Evolutionary conservation across 345 rosid genomes (phyloP), one percentile per base, ranked within the genome.

Genomic region (Nephelium lappaceum): DNA sequence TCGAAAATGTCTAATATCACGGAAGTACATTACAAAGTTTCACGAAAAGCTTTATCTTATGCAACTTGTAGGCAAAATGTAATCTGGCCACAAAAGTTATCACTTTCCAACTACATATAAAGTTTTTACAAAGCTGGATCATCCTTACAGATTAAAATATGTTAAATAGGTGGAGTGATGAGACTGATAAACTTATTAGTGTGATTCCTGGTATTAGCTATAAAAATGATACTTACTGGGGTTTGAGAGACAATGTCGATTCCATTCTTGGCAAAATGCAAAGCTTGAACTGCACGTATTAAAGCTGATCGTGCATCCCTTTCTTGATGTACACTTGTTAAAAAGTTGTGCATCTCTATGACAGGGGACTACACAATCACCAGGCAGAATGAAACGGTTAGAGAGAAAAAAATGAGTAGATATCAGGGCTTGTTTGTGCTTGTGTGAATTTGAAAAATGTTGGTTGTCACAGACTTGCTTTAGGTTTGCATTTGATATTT

Each of bases 271-370:
- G 81, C 81, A 67, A 36, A 81, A 75, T 81, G 65, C 47, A 89
- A 49, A 39, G 83, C 83, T 81, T 86, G 91, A 47, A 87, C 81
- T 55, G 82, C 70, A 61, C 85, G 82, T 69, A 87, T 74, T 19
- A 87, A 74, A 31, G 86, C 83, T 4, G 91, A 84, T 16, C 89
- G 81, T 11, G 82, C 93, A 65, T 89, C 88, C 5, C 90, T 89
- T 71, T 86, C 89, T 76, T 77, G 79, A 73, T 89, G 67, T 43
- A 75, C 74, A 74, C 87, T 79, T 25, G 88, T 83, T 60, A 89
- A 81, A 78, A 80, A 89, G 85, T 78, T 86, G 78, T 85, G 82
- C 70, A 85, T 79, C 82, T 87, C 87, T 60, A 82, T 82, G n/a
- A 72, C 83, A 58, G 86, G 82, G 58, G 86, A 42, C 91, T 86